Evolutionary conservation across 306 rosid species (phyloP), one percentile per base, ranked within the genome.

Genomic region (cucumber (Cucumis sativus)): DNA sequence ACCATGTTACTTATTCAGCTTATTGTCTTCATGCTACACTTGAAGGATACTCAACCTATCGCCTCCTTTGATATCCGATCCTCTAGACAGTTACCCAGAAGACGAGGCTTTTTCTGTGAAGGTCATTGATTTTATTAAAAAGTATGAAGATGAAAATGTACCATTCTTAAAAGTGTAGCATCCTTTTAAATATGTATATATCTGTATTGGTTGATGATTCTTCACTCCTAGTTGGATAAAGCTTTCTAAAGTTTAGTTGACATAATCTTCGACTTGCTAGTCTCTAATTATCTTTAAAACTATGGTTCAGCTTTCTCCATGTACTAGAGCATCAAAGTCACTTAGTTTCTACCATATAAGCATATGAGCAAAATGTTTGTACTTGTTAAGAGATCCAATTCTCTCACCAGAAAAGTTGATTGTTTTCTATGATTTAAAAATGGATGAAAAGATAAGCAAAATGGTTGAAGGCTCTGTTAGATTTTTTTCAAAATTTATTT

Each of bases 11-110:
- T 8, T 94, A 94, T 80, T 86, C 97, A 71, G 96, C 98, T 67
- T 91, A 91, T 84, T 94, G 98, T 84, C 87, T 94, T 67, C 94
- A 91, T 83, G 97, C 97, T 41, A 86, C 90, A 52, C 96, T 94
- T 74, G 98, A 94, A 75, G 98, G 65, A 85, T 91, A 78, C 93
- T 94, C 78, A 84, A 89, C 82, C 91, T 90, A 14, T 85, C 89
- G 55, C 20, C 33, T n/a, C n/a, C n/a, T 79, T 86, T 85, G 20
- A 75, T 94, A 45, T 52, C 82, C 12, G 98, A 94, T 81, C 93
- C 95, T 49, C 60, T 91, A 59, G 93, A 81, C 39, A 77, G 78
- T 80, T 94, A 94, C 83, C 97, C 93, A 0, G 98, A 91, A 76
- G 96, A 94, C 6, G 91, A 88, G 69, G 37, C 89, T 16, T 87